phyloP scores from a whole-genome alignment of 2,329 filamentous ascomycete genomes.

The Exophiala lecanii-corni region DNA sequence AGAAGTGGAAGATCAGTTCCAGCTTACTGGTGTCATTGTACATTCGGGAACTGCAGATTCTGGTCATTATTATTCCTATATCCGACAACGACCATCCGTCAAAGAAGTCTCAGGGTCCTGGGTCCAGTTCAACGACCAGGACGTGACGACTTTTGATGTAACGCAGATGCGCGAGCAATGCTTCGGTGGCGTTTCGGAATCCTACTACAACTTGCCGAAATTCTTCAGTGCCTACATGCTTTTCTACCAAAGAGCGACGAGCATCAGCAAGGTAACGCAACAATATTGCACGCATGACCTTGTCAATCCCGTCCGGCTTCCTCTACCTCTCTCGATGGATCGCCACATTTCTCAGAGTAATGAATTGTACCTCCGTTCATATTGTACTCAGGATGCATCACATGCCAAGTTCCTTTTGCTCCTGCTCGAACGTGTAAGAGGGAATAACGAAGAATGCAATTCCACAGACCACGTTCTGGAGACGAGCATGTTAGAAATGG shows the following conservation, averaged over 20 bases:
- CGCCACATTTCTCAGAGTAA: slow-evolving; percentile 67
- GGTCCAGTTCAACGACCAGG: slow-evolving; percentile 94
- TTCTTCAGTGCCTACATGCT: slow-evolving; percentile 91
- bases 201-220: slow-evolving; percentile 52
- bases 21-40: slow-evolving; percentile 90
- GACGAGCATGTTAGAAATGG: slow-evolving; percentile 38
- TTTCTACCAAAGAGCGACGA: slow-evolving; percentile 81
- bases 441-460: slow-evolving; percentile 49
- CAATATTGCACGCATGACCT: slow-evolving; percentile 42
- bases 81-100: slow-evolving; percentile 66
- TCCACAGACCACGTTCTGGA: slow-evolving; percentile 45
- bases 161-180: slow-evolving; percentile 68
- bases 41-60: slow-evolving; percentile 90
- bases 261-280: slow-evolving; percentile 53
- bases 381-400: slow-evolving; percentile 71
- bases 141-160: slow-evolving; percentile 71
- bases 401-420: slow-evolving; percentile 64
- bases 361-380: slow-evolving; percentile 65
- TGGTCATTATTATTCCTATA: slow-evolving; percentile 96
- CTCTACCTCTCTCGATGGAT: slow-evolving; percentile 42
- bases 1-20: slow-evolving; percentile 69
- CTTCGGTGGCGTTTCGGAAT: slow-evolving; percentile 67
- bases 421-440: slow-evolving; percentile 54
- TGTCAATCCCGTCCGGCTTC: slow-evolving; percentile 46
- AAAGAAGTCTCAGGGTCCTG: slow-evolving; percentile 52